A percentile compares a stretch with the other conserved stretches of the same genome.
phyloP scores from a whole-genome alignment of 176 grass and related monocot species.

The Pharus latifolius region DNA sequence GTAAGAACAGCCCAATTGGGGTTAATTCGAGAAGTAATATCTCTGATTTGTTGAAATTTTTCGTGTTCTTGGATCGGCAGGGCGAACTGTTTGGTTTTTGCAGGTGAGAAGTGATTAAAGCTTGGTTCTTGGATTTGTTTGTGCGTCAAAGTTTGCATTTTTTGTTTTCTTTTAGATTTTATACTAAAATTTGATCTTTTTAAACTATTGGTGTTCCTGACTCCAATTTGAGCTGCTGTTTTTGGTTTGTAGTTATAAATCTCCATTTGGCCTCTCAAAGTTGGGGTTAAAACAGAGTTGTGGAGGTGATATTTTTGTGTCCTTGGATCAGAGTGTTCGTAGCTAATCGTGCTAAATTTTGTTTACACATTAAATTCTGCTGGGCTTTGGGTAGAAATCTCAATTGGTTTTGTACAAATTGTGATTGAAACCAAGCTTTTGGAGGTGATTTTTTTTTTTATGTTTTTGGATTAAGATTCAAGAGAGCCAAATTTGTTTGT shows the following conservation, averaged over 20 bases:
- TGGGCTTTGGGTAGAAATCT: too few species aligned
- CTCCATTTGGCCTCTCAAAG: neutral
- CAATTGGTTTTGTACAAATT: too few species aligned
- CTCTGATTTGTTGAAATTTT: constrained; percentile 2
- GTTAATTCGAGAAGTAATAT: constrained; percentile 31
- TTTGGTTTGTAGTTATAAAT: constrained; percentile 18
- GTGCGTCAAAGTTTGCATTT: neutral
- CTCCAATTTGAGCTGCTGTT: constrained; percentile 28
- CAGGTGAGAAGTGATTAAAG: constrained; percentile 20
- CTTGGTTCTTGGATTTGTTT: constrained; percentile 15
- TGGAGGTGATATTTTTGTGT: constrained; percentile 4
- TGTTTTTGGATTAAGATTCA: constrained; percentile 13
- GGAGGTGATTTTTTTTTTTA: constrained; percentile 8
- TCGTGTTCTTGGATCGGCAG: constrained; percentile 32
- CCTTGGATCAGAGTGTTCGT: constrained; percentile 31
- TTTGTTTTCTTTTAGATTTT: neutral
- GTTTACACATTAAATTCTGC: too few species aligned
- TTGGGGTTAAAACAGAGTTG: neutral
- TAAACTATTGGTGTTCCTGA: neutral
- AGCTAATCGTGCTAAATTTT: too few species aligned
- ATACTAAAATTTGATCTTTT: constrained; percentile 10
- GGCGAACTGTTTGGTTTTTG: constrained; percentile 7
- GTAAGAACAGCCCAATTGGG: constrained; percentile 38
- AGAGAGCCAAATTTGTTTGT: constrained; percentile 11
- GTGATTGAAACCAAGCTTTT: constrained; percentile 26